Evolutionary conservation across 257 asterid species (phyloP).

Genomic region (Primulina eburnea): DNA sequence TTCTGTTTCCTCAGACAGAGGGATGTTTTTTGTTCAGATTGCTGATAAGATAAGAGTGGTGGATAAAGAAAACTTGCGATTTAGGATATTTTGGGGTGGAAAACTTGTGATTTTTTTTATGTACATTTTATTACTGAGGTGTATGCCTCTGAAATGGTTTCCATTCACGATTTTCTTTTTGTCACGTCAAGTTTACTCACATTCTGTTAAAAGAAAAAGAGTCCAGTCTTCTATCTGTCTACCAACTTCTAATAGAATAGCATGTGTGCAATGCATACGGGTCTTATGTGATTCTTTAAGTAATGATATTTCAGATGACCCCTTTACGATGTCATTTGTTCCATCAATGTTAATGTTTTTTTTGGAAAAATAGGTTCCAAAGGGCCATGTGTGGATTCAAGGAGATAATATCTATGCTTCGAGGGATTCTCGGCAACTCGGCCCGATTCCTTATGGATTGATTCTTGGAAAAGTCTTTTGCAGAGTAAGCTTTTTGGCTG

Average conservation of each 20-base stretch:
- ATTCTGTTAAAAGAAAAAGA: neutral
- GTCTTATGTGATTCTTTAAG: neutral
- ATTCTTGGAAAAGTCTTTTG: slow-evolving; percentile 63
- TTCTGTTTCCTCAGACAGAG: neutral
- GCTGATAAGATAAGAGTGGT: neutral
- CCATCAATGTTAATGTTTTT: neutral
- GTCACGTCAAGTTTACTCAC: neutral
- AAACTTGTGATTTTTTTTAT: neutral
- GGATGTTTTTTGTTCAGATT: neutral
- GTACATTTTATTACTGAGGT: neutral
- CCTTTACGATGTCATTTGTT: neutral
- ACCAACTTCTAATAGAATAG: neutral
- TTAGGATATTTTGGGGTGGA: no score
- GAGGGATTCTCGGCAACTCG: slow-evolving; percentile 72
- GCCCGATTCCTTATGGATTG: slow-evolving; percentile 78
- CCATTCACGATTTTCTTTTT: neutral
- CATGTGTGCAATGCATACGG: neutral
- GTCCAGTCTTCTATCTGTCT: neutral
- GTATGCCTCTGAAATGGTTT: neutral
- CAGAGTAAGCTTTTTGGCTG: slow-evolving; percentile 51
- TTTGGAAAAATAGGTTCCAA: slow-evolving; percentile 64
- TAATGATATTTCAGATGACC: neutral
- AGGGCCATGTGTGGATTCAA: slow-evolving; percentile 95
- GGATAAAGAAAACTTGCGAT: neutral
- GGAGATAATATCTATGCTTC: slow-evolving; percentile 86